Base-by-base conservation (phyloP, 306 rosid species). In the Ceratonia siliqua region DNA sequence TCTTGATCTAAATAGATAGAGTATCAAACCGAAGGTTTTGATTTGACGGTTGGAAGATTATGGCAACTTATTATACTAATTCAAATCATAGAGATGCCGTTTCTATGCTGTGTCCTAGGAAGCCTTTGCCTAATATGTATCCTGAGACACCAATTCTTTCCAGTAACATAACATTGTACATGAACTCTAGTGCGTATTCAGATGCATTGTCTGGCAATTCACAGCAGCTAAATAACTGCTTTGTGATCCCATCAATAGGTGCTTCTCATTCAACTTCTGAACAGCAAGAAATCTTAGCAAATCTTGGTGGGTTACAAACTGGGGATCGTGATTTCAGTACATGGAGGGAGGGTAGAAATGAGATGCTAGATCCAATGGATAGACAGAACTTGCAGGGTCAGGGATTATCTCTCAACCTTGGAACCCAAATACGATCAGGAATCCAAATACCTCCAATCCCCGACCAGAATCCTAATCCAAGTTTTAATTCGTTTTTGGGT, bases 341-440 rank as follows among this genome's bases (percentile, higher is more conserved):
- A 63, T 89, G 94, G 94, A 85, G 88, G 80, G 86, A 76, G 24
- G 71, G 86, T 55, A 86, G 87, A 66, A 79, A 80, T 81, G 89
- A 83, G 70, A 73, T 89, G 81, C 78, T 85, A 6, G 85, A 85
- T 12, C 62, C 79, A 18, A 63, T 85, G 75, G 76, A 79, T 66
- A 88, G 85, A 78, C 89, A 79, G 79, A 79, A 68, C 80, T 65
- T 87, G 82, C 92, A 79, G 76, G 89, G 82, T 39, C 96, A 88
- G 68, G 93, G 91, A 68, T 81, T 90, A 39, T 88, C 91, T 70
- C 91, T 90, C 59, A 86, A 87, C 78, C 91, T 90, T 14, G 78
- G 95, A 62, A 87, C 90, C 28, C 87, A 85, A 67, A 85, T 86
- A 5, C 75, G 85, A 41, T 75, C 90, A 54, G 89, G 77, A 77